These are phyloP conservation scores for Mariannaea sp. DNA, from an alignment of 2,329 filamentous ascomycete species.

Conservation along the genomic window DNA sequence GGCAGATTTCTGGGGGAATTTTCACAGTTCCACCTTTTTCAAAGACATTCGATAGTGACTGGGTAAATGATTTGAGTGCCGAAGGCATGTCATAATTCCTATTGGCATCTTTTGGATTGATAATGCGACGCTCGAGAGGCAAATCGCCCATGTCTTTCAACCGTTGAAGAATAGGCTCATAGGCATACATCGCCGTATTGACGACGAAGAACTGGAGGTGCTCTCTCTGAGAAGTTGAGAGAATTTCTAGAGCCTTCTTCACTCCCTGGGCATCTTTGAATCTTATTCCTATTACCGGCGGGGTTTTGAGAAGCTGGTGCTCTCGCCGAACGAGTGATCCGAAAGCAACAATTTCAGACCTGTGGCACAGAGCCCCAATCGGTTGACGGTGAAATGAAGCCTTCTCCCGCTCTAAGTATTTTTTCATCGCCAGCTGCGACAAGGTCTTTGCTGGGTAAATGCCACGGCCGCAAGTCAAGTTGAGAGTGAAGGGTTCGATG, in stretches of 20 bases:
- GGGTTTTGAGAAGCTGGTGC: conserved; percentile 47
- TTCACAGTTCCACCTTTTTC: not conserved
- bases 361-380: conserved; percentile 63
- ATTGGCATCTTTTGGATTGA: conserved; percentile 40
- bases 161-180: conserved; percentile 66
- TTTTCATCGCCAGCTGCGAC: conserved; percentile 42
- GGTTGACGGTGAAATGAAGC: conserved; percentile 62
- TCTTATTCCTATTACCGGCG: conserved; percentile 56
- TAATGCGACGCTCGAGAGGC: conserved; percentile 58
- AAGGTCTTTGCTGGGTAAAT: conserved; percentile 49
- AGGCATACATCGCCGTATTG: conserved; percentile 70
- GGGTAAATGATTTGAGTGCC: conserved; percentile 8
- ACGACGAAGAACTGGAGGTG: conserved; percentile 59
- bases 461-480: conserved; percentile 48
- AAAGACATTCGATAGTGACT: not conserved
- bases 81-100: conserved; percentile 16
- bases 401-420: conserved; percentile 52
- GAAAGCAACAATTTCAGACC: conserved; percentile 61
- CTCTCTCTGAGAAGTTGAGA: conserved; percentile 40
- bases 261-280: conserved; percentile 54
- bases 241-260: conserved; percentile 50
- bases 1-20: conserved; percentile 18
- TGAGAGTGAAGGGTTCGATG: conserved; percentile 45
- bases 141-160: conserved; percentile 61
- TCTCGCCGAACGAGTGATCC: conserved; percentile 59